These are phyloP conservation scores for Termitomyces sp. DNA, from an alignment of 768 basidiomycete genomes.

Conservation along the genomic window DNA sequence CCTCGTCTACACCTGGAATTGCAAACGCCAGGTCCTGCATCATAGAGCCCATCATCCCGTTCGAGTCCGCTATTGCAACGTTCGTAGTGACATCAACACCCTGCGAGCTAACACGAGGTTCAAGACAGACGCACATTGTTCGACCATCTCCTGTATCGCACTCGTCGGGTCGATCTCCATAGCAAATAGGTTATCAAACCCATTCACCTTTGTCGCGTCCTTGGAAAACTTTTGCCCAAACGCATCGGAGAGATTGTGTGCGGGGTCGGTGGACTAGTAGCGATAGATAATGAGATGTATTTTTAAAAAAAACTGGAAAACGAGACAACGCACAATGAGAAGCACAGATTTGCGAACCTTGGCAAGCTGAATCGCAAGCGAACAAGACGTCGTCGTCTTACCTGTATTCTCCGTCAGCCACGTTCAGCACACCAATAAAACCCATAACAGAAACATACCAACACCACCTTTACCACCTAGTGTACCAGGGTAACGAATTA, in stretches of 20 bases:
- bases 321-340: constrained; percentile 67
- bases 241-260: constrained; percentile 97
- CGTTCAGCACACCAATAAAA: neutral
- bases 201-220: constrained; percentile 97
- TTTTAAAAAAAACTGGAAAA: too few species aligned
- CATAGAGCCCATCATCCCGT: constrained; percentile 98
- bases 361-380: constrained; percentile 95
- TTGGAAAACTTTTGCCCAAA: constrained; percentile 99
- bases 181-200: constrained; percentile 93
- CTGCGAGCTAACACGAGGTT: too few species aligned
- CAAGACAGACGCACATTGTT: constrained; percentile 80
- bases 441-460: too few species aligned
- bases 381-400: constrained; percentile 98
- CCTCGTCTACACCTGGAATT: constrained; percentile 98
- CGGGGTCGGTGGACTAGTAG: constrained; percentile 99
- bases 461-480: constrained; percentile 99
- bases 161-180: constrained; percentile 99
- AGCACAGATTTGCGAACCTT: constrained; percentile 91
- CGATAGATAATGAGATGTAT: too few species aligned
- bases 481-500: constrained; percentile 5
- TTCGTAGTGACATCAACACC: too few species aligned
- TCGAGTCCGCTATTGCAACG: constrained; percentile 76
- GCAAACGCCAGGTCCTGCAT: constrained; percentile 99
- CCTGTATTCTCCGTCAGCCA: constrained; percentile 46
- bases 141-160: constrained; percentile 98